Conservation (phyloP, 2,329 filamentous ascomycete genomes). For the Ophiocordyceps robertsii region DNA sequence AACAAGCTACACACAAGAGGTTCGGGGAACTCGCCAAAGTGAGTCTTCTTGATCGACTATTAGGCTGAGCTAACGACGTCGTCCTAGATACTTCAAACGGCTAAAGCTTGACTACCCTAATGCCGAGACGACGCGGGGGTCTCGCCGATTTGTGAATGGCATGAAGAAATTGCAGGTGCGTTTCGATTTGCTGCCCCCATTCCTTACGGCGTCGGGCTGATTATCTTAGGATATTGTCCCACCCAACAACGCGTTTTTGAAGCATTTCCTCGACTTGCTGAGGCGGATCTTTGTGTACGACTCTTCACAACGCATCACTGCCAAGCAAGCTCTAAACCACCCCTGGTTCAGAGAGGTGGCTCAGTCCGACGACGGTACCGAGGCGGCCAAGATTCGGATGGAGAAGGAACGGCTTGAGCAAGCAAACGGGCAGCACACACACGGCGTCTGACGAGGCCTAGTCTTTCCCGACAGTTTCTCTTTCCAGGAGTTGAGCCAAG, state of each 20-base stretch:
- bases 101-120: conserved; percentile 52
- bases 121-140: conserved; percentile 49
- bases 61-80: neutral
- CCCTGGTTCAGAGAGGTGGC: conserved; percentile 55
- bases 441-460: no score
- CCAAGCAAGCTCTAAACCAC: conserved; percentile 51
- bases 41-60: conserved; percentile 11
- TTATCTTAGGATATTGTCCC: conserved; percentile 48
- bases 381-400: conserved; percentile 49
- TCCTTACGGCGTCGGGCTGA: neutral
- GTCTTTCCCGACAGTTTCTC: no score
- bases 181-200: conserved; percentile 2
- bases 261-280: conserved; percentile 50
- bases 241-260: conserved; percentile 42
- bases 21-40: conserved; percentile 50
- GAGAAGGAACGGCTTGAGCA: conserved; percentile 34
- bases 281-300: conserved; percentile 58
- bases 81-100: conserved; percentile 50
- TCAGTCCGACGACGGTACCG: conserved; percentile 52
- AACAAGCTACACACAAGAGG: conserved; percentile 41
- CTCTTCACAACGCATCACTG: conserved; percentile 49
- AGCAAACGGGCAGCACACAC: no score
- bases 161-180: conserved; percentile 55
- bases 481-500: no score
- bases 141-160: conserved; percentile 54